Evolutionary conservation across 768 basidiomycete species (phyloP).

Genomic region (Atractiella rhizophila): DNA sequence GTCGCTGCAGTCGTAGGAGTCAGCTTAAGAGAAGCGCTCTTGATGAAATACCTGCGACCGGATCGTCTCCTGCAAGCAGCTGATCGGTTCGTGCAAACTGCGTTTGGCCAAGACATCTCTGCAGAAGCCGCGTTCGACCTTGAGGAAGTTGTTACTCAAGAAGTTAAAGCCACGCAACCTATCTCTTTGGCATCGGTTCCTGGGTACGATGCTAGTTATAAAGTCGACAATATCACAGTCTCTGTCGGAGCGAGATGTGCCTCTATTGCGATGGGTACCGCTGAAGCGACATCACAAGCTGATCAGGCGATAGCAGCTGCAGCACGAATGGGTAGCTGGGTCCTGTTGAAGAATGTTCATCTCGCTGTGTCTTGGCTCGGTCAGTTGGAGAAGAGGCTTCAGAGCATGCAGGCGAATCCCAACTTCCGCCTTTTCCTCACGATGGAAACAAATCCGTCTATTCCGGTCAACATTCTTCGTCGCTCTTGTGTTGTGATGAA

Average conservation of each 20-base stretch:
- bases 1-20: constrained; percentile 33
- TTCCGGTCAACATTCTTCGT: constrained; percentile 86
- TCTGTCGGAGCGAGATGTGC: constrained; percentile 40
- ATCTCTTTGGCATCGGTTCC: constrained; percentile 75
- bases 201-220: constrained; percentile 95
- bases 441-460: constrained; percentile 83
- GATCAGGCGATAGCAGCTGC: constrained; percentile 87
- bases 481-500: constrained; percentile 96
- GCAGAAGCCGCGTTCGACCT: constrained; percentile 50
- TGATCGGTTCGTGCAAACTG: constrained; percentile 41
- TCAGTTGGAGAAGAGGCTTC: constrained; percentile 84
- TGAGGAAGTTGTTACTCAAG: constrained; percentile 45
- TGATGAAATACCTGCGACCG: constrained; percentile 76
- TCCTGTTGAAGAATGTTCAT: constrained; percentile 75
- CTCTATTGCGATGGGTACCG: constrained; percentile 92
- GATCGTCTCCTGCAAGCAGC: constrained; percentile 72
- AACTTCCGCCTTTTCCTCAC: constrained; percentile 93
- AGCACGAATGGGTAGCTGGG: constrained; percentile 82
- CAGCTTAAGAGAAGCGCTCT: constrained; percentile 45
- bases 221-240: constrained; percentile 64
- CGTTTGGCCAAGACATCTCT: constrained; percentile 61
- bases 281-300: constrained; percentile 84
- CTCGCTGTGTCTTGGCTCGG: constrained; percentile 87
- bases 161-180: constrained; percentile 56
- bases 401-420: constrained; percentile 64